Conservation (phyloP, 495 filamentous ascomycete genomes). For the Tuber borchii region DNA sequence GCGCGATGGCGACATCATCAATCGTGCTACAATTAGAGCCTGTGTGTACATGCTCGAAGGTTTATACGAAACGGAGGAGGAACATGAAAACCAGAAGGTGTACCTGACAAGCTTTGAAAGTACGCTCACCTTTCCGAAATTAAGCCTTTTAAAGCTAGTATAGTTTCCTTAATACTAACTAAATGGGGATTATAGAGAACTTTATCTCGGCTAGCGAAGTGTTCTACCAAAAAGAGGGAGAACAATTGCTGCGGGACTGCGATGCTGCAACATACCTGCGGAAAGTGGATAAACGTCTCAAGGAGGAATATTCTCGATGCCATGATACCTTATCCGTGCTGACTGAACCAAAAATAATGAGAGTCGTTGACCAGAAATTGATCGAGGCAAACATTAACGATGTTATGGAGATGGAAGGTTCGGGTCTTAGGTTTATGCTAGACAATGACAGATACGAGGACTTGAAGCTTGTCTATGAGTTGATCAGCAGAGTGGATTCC, state of each 20-base stretch:
- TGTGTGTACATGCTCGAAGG: slow-evolving; percentile 86
- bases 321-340: slow-evolving; percentile 64
- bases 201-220: slow-evolving; percentile 62
- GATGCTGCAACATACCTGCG: slow-evolving; percentile 79
- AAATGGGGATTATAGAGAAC: slow-evolving; percentile 36
- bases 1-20: slow-evolving; percentile 80
- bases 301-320: slow-evolving; percentile 76
- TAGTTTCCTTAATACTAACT: background rate
- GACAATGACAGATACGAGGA: slow-evolving; percentile 77
- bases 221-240: slow-evolving; percentile 74
- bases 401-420: slow-evolving; percentile 75
- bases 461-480: slow-evolving; percentile 65
- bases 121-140: background rate
- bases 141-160: background rate
- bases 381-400: slow-evolving; percentile 69
- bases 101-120: slow-evolving; percentile 80
- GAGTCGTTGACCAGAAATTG: slow-evolving; percentile 72
- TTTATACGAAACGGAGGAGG: slow-evolving; percentile 72
- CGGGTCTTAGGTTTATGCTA: slow-evolving; percentile 80
- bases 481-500: slow-evolving; percentile 70
- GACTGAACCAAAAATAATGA: slow-evolving; percentile 65
- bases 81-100: slow-evolving; percentile 67
- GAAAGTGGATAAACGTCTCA: slow-evolving; percentile 64
- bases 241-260: slow-evolving; percentile 62
- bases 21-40: slow-evolving; percentile 71